Evolutionary conservation across 73 alveolate species (phyloP).

Genomic region (Paramecium sexaurelia): DNA sequence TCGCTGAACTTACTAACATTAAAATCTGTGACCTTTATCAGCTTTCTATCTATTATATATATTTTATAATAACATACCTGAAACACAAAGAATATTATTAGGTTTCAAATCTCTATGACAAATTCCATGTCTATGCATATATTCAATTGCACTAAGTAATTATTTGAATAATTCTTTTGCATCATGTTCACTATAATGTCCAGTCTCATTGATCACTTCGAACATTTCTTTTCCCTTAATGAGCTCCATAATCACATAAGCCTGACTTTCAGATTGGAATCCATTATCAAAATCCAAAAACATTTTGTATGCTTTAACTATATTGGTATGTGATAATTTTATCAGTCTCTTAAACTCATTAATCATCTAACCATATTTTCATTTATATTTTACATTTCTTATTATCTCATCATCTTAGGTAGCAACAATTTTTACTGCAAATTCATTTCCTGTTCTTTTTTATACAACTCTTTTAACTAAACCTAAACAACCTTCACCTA

Average conservation of each 20-base stretch:
- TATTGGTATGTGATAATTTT: slow-evolving; percentile 55
- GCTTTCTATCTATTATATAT: background rate
- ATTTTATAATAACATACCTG: background rate
- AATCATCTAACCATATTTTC: slow-evolving; percentile 32
- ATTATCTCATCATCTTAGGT: slow-evolving; percentile 69
- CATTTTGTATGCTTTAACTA: slow-evolving; percentile 62
- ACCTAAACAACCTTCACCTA: slow-evolving; percentile 72
- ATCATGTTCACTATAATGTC: slow-evolving; percentile 60
- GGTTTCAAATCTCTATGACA: slow-evolving; percentile 71
- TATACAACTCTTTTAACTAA: slow-evolving; percentile 58
- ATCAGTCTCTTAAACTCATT: slow-evolving; percentile 57
- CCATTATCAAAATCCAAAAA: slow-evolving; percentile 53
- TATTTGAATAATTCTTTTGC: slow-evolving; percentile 56
- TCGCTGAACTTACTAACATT: slow-evolving; percentile 63
- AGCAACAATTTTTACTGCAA: slow-evolving; percentile 65
- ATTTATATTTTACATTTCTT: background rate
- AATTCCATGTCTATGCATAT: slow-evolving; percentile 61
- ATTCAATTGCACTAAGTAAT: slow-evolving; percentile 55
- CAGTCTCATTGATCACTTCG: slow-evolving; percentile 60
- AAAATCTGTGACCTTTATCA: slow-evolving; percentile 67
- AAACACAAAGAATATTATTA: slow-evolving; percentile 47
- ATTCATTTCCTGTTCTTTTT: background rate
- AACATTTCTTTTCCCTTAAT: slow-evolving; percentile 69
- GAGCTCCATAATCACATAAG: slow-evolving; percentile 56
- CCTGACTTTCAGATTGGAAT: slow-evolving; percentile 55